Conservation (phyloP, 2,329 filamentous ascomycete genomes). For the Fusarium algeriense region DNA sequence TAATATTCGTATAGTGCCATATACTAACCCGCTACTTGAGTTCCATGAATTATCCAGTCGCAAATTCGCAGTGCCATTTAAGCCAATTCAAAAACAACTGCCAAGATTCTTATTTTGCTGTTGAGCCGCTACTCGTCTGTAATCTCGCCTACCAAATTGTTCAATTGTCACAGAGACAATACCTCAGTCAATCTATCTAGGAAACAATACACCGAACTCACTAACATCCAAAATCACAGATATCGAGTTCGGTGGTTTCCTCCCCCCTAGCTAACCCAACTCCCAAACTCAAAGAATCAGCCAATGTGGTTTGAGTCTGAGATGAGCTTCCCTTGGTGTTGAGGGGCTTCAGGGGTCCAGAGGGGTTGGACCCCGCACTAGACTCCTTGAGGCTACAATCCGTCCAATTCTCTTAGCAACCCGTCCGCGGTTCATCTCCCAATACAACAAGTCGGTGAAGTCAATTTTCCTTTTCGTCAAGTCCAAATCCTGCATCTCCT, state of each 20-base stretch:
- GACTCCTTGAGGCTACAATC: conserved; percentile 34
- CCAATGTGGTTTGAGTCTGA: conserved; percentile 8
- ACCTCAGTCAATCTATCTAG: neutral
- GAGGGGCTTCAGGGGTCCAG: conserved; percentile 43
- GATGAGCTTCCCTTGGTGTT: conserved; percentile 29
- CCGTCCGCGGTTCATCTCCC: conserved; percentile 42
- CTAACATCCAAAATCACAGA: no score
- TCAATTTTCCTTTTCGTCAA: conserved; percentile 22
- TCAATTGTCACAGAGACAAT: neutral
- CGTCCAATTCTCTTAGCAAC: conserved; percentile 15
- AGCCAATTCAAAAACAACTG: neutral
- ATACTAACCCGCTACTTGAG: no score
- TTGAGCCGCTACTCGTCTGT: neutral
- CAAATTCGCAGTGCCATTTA: neutral
- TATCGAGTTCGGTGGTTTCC: no score
- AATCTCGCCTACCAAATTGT: conserved; percentile 28
- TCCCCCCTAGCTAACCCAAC: neutral
- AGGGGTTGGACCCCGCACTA: conserved; percentile 47
- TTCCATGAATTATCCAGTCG: no score
- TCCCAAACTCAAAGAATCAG: conserved; percentile 1
- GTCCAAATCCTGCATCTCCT: neutral
- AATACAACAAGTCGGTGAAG: conserved; percentile 48
- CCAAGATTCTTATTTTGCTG: neutral
- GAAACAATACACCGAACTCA: no score
- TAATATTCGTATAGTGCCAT: no score